A percentile compares a stretch with the other conserved stretches of the same genome.
These are phyloP conservation scores for Boletellus dicymbophilus DNA, from an alignment of 1,284 basidiomycete genomes.

Conservation along the genomic window DNA sequence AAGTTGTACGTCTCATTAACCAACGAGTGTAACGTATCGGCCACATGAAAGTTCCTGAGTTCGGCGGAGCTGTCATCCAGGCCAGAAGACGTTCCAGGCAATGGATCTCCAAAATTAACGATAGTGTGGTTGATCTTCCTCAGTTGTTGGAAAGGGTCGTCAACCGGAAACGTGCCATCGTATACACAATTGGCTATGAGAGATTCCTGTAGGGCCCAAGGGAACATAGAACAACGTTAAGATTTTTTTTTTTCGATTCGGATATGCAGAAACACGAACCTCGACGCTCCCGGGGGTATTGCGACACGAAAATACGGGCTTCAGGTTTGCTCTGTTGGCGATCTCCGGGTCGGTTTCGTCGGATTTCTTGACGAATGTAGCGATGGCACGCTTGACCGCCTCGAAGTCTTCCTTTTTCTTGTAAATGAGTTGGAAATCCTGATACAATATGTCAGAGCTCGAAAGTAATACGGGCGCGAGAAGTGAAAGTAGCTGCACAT, in stretches of 20 bases:
- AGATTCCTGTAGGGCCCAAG: not conserved
- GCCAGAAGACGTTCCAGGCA: not conserved
- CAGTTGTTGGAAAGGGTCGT: not conserved
- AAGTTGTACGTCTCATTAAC: conserved; percentile 3
- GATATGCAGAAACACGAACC: conserved; percentile 1
- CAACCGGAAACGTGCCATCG: not conserved
- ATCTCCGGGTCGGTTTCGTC: too few relatives aligned
- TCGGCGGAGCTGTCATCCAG: not conserved
- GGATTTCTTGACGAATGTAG: conserved; percentile 8
- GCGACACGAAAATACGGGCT: conserved; percentile 10
- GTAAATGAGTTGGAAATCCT: not conserved
- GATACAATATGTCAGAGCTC: not conserved
- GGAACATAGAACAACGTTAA: not conserved
- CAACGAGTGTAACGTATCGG: conserved; percentile 2
- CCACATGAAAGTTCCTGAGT: not conserved
- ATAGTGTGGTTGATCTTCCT: not conserved
- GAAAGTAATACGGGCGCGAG: not conserved
- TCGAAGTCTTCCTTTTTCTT: not conserved
- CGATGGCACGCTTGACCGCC: conserved; percentile 11
- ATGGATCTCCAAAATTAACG: not conserved
- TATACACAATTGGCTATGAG: conserved; percentile 8
- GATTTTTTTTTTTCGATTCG: not conserved
- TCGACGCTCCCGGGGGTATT: not conserved
- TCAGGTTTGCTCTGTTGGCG: conserved; percentile 13
- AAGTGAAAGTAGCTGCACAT: not conserved